phyloP scores from a whole-genome alignment of 2,329 filamentous ascomycete species.

The Dryadomyces quercivorus region DNA sequence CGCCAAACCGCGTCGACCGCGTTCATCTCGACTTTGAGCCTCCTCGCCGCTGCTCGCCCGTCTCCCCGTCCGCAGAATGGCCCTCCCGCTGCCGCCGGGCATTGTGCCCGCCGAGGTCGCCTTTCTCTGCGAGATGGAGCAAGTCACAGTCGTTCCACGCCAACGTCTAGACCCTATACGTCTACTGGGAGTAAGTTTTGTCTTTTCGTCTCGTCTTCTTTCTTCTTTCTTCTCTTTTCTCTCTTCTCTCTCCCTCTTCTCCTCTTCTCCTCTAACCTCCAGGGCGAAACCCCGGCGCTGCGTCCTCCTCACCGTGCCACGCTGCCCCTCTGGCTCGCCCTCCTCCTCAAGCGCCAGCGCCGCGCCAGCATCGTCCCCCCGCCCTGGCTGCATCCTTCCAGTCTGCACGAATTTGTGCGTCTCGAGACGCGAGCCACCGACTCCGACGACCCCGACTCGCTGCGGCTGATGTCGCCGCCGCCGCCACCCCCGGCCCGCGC shows the following conservation, averaged over 20 bases:
- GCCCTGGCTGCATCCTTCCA: constrained; percentile 70
- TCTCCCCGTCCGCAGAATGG: constrained; percentile 24
- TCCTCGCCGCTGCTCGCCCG: not conserved
- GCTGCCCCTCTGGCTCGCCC: constrained; percentile 85
- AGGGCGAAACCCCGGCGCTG: constrained; percentile 70
- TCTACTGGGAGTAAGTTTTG: constrained; percentile 63
- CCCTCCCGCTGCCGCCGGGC: constrained; percentile 34
- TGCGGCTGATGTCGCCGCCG: constrained; percentile 47
- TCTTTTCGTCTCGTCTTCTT: not conserved
- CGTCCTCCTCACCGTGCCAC: constrained; percentile 69
- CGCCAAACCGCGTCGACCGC: not conserved
- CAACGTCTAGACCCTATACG: constrained; percentile 79
- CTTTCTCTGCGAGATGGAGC: constrained; percentile 95
- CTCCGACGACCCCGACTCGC: not conserved
- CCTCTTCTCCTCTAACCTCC: constrained; percentile 3
- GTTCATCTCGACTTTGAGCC: not conserved
- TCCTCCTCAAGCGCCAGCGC: constrained; percentile 87
- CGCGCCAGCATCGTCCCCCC: constrained; percentile 88
- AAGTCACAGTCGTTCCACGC: constrained; percentile 82
- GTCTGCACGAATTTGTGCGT: constrained; percentile 65
- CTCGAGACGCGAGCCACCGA: constrained; percentile 44
- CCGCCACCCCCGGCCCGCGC: constrained; percentile 50
- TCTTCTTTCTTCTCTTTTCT: constrained; percentile 10
- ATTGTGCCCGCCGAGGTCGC: constrained; percentile 80
- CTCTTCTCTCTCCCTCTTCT: constrained; percentile 12